Evolutionary conservation across 2,329 filamentous ascomycete species (phyloP).

Genomic region (Nannizziopsis barbatae): DNA sequence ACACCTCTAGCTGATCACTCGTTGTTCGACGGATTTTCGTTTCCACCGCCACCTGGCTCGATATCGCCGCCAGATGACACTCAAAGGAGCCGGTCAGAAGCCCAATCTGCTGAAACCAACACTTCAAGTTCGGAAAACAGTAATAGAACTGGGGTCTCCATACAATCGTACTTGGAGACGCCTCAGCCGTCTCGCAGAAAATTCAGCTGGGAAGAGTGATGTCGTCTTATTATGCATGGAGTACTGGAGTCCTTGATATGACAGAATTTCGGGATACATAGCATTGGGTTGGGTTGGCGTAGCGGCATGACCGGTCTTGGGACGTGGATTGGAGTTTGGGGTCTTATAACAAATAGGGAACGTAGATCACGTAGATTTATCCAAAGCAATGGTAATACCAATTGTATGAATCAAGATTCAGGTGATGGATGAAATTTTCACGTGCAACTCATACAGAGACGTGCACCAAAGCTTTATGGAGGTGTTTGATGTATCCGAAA

Average conservation of each 20-base stretch:
- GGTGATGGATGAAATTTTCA: too few species aligned
- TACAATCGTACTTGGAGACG: not conserved
- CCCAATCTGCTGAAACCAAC: not conserved
- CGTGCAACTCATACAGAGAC: too few species aligned
- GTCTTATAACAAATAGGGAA: not conserved
- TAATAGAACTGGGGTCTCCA: not conserved
- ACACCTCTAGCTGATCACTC: conserved; percentile 7
- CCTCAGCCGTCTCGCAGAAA: conserved; percentile 7
- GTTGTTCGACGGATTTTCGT: conserved; percentile 2
- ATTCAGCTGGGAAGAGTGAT: conserved; percentile 14
- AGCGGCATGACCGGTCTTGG: not conserved
- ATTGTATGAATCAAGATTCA: too few species aligned
- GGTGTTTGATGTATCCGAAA: too few species aligned
- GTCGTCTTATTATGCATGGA: not conserved
- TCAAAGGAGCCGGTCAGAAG: not conserved
- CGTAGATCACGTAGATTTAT: too few species aligned
- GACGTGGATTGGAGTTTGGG: not conserved
- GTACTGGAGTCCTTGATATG: not conserved
- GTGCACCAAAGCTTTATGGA: too few species aligned
- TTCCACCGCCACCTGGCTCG: not conserved
- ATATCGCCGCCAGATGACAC: not conserved
- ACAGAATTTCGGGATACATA: not conserved
- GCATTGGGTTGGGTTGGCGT: not conserved
- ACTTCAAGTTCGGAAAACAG: not conserved
- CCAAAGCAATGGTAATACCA: too few species aligned